Base-by-base conservation (phyloP, 1,284 basidiomycete species). In the Coniferiporia sulphurascens region DNA sequence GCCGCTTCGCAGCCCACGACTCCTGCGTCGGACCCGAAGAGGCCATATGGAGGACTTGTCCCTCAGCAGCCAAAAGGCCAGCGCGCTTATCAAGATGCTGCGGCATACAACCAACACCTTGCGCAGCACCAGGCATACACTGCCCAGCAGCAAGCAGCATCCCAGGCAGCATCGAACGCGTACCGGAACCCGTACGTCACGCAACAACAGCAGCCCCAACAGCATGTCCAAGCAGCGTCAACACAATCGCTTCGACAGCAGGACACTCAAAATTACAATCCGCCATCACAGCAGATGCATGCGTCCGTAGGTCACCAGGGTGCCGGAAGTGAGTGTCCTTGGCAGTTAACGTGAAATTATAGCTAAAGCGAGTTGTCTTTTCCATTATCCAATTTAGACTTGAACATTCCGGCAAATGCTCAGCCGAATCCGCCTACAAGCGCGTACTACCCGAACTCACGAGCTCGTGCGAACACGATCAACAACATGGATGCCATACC, bases 61-160 rank as follows among this genome's bases (percentile, higher is more conserved):
- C 87, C 90, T 12, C 88, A 78, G 61, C 92, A 83, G 70, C 90
- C 78, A 52, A 91, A 85, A 69, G 87, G 89, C 12, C 86, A 87
- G 27, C 80, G 93, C 55, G 87, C 92, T 4, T 96, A 91, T 70
- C 90, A 91, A 67, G 95, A 98, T 72, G 94, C 95, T 0, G 93
- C 94, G 9, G 78, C 91, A 0, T 98, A 98, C 76, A 95, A 95
- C 66, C 94, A 97, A 65, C 95, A 96, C 69, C 81, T 97, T 49
- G 88, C 87, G 1, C 93, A 96, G 71, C 96, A 98, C 69, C 95
- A 98, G 73, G 89, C 87, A 17, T 95, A 93, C 71, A 95, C 90
- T 5, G 89, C 92, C 2, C 92, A 93, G 65, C 85, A 86, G 27
- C 85, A 87, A 64, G 84, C 82, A 0, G 81, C 84, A 1, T 78